Evolutionary conservation across 495 filamentous ascomycete species (phyloP).

Genomic region (Tuber melanosporum): DNA sequence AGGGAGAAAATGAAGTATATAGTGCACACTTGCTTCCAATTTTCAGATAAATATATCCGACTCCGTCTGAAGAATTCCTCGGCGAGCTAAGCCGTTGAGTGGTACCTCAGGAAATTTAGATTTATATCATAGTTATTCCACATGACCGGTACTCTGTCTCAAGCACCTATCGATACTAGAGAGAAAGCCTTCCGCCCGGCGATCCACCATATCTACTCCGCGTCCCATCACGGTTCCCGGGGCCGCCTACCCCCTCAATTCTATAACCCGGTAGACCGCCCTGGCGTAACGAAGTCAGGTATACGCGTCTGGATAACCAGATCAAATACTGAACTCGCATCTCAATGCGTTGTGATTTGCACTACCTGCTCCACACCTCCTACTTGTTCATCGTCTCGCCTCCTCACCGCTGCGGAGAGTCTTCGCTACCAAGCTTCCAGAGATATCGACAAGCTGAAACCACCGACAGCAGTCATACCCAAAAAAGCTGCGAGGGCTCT

Average conservation of each 20-base stretch:
- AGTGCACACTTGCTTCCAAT: not conserved
- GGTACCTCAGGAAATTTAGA: not conserved
- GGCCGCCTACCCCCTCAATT: not conserved
- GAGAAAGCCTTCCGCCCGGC: not conserved
- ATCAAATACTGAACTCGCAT: conserved; percentile 14
- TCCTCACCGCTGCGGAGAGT: conserved; percentile 1
- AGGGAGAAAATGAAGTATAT: not conserved
- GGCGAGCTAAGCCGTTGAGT: not conserved
- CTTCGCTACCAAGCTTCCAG: conserved; percentile 23
- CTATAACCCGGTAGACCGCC: not conserved
- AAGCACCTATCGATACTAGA: not conserved
- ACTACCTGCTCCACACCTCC: conserved; percentile 13
- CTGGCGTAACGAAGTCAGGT: not conserved
- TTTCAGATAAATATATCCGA: not conserved
- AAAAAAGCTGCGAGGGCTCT: not conserved
- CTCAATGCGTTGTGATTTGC: conserved; percentile 15
- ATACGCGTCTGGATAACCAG: conserved; percentile 16
- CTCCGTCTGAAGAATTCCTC: not conserved
- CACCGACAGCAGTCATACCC: not conserved
- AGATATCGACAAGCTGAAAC: conserved; percentile 5
- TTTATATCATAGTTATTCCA: not conserved
- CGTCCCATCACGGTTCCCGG: not conserved
- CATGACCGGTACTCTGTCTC: not conserved
- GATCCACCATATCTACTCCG: not conserved
- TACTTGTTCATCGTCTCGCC: conserved; percentile 2